Conservation (phyloP, 768 basidiomycete genomes). For the Rhodosporidiobolus odoratus region DNA sequence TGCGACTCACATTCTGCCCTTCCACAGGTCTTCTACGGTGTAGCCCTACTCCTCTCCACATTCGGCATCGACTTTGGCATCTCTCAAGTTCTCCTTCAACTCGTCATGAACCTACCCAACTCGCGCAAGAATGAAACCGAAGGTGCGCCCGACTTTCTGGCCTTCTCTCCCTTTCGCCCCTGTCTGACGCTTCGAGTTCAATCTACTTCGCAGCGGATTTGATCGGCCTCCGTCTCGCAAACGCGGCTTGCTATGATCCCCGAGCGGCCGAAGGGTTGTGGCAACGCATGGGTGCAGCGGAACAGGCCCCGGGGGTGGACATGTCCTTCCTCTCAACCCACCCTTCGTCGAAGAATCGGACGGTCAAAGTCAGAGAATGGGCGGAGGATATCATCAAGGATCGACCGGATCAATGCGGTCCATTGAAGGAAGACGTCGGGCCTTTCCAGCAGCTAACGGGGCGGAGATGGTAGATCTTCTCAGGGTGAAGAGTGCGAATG, state of each 20-base stretch:
- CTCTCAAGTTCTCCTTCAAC: slow-evolving; percentile 13
- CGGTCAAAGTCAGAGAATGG: slow-evolving; percentile 50
- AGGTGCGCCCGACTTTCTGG: slow-evolving; percentile 50
- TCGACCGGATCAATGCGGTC: slow-evolving; percentile 15
- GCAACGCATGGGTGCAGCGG: slow-evolving; percentile 58
- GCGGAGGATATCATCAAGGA: slow-evolving; percentile 31
- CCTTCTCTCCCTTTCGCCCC: not conserved
- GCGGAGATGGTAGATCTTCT: not conserved
- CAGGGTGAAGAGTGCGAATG: too few species aligned
- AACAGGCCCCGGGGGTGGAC: slow-evolving; percentile 48
- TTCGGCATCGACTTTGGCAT: slow-evolving; percentile 34
- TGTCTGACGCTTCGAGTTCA: slow-evolving; percentile 1
- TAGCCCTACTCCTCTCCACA: slow-evolving; percentile 9
- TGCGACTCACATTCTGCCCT: slow-evolving; percentile 53
- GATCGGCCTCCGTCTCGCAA: slow-evolving; percentile 73
- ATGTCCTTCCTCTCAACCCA: slow-evolving; percentile 72
- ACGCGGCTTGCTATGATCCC: slow-evolving; percentile 83
- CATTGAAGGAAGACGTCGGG: not conserved
- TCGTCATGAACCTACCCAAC: slow-evolving; percentile 59
- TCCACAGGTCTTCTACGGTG: slow-evolving; percentile 44
- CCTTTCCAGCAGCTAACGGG: slow-evolving; percentile 10
- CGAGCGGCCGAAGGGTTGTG: slow-evolving; percentile 72
- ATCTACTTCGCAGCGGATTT: slow-evolving; percentile 60
- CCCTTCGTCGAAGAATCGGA: slow-evolving; percentile 65
- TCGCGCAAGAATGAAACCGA: slow-evolving; percentile 75